Conservation (phyloP, 148 eudicot species). For the Arbutus unedo region DNA sequence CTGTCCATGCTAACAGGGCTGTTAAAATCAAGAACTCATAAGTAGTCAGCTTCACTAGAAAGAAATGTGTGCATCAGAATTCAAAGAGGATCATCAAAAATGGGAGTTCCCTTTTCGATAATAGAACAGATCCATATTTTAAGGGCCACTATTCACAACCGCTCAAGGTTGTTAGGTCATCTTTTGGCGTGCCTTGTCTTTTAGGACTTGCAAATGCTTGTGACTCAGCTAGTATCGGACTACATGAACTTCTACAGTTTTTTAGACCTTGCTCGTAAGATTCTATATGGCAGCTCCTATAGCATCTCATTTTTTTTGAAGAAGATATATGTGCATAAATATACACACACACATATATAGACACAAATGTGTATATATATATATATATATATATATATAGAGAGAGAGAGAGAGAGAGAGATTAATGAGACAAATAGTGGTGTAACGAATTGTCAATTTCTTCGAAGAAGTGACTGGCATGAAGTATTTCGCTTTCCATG, state of each 20-base stretch:
- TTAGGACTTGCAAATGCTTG: background rate
- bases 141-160: background rate
- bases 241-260: background rate
- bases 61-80: background rate
- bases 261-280: background rate
- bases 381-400: too few species aligned
- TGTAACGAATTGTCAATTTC: too few species aligned
- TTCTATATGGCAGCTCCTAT: background rate
- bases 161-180: too few species aligned
- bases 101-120: background rate
- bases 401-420: too few species aligned
- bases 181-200: background rate
- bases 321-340: background rate
- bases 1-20: background rate
- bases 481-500: too few species aligned
- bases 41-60: background rate
- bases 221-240: background rate
- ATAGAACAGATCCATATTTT: background rate
- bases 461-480: too few species aligned
- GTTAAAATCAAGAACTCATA: background rate
- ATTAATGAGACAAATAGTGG: too few species aligned
- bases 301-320: background rate
- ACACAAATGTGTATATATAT: too few species aligned
- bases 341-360: too few species aligned
- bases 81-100: too few species aligned